phyloP scores from a whole-genome alignment of 345 rosid species.

The Orychophragmus violaceus region DNA sequence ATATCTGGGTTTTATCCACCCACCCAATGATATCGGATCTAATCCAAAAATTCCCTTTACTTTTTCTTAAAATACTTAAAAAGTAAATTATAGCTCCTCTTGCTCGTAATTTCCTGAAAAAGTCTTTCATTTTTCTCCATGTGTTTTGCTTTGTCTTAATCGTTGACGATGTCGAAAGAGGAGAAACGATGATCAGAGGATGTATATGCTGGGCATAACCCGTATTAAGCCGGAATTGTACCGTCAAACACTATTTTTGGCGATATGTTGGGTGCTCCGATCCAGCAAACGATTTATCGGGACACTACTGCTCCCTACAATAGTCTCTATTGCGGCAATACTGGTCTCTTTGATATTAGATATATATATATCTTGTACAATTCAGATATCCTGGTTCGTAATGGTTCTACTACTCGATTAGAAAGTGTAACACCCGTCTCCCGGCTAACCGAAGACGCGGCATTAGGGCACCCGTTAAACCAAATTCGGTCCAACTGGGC shows the following conservation, averaged over 20 bases:
- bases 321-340: constrained; percentile 62
- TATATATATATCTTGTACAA: no score
- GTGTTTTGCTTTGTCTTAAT: neutral
- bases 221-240: constrained; percentile 60
- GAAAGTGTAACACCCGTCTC: no score
- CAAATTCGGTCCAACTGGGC: no score
- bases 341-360: constrained; percentile 78
- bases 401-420: neutral
- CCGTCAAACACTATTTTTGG: constrained; percentile 72
- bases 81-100: no score
- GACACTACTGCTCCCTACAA: constrained; percentile 95
- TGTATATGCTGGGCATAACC: constrained; percentile 54
- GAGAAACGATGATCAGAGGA: constrained; percentile 59
- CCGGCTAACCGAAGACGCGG: no score
- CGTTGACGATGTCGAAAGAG: constrained; percentile 42
- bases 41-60: no score
- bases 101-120: no score
- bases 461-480: no score
- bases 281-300: constrained; percentile 78
- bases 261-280: constrained; percentile 69
- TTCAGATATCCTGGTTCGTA: no score
- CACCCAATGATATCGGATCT: no score
- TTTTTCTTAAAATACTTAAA: no score
- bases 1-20: no score
- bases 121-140: neutral